A percentile compares a stretch with the other conserved stretches of the same genome.
Conservation (phyloP, 352 stramenopile genomes). For the Pythium biforme region DNA sequence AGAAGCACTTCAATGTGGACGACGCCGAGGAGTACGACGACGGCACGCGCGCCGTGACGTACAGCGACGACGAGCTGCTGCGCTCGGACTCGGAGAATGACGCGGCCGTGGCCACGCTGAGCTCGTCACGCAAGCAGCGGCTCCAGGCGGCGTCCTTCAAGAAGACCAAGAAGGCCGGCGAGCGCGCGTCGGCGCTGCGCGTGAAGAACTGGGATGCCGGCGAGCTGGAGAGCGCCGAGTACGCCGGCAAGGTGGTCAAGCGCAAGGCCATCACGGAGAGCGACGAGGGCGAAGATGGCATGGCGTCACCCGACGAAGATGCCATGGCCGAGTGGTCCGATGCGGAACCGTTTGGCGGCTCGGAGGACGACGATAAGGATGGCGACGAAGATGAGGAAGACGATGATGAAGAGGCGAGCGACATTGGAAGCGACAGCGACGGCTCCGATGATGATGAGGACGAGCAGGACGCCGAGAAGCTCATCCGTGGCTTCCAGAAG, state of each 20-base stretch:
- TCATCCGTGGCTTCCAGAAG: slow-evolving; percentile 79
- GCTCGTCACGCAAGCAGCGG: slow-evolving; percentile 55
- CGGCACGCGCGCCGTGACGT: slow-evolving; percentile 59
- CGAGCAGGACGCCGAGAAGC: slow-evolving; percentile 62
- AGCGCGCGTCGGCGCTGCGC: slow-evolving; percentile 62
- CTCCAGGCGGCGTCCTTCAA: slow-evolving; percentile 35
- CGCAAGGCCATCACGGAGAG: slow-evolving; percentile 47
- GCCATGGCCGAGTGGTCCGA: slow-evolving; percentile 79
- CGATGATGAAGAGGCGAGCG: slow-evolving; percentile 24
- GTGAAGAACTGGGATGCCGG: slow-evolving; percentile 75
- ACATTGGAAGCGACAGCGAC: slow-evolving; percentile 36
- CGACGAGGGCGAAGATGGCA: slow-evolving; percentile 30
- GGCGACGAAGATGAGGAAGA: slow-evolving; percentile 32
- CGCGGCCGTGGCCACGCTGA: slow-evolving; percentile 33
- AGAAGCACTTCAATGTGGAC: slow-evolving; percentile 76
- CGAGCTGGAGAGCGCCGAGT: slow-evolving; percentile 49
- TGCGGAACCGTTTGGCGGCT: slow-evolving; percentile 74
- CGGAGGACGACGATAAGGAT: slow-evolving; percentile 49
- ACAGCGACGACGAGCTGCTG: slow-evolving; percentile 30
- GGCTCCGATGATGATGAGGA: slow-evolving; percentile 33
- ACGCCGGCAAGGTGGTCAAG: slow-evolving; percentile 79
- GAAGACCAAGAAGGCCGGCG: slow-evolving; percentile 27
- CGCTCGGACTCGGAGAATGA: slow-evolving; percentile 33
- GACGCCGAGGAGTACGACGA: slow-evolving; percentile 82
- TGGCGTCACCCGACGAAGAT: slow-evolving; percentile 66